Evolutionary conservation across 139 green algal species (phyloP).

Genomic region (Micractinium sp.): DNA sequence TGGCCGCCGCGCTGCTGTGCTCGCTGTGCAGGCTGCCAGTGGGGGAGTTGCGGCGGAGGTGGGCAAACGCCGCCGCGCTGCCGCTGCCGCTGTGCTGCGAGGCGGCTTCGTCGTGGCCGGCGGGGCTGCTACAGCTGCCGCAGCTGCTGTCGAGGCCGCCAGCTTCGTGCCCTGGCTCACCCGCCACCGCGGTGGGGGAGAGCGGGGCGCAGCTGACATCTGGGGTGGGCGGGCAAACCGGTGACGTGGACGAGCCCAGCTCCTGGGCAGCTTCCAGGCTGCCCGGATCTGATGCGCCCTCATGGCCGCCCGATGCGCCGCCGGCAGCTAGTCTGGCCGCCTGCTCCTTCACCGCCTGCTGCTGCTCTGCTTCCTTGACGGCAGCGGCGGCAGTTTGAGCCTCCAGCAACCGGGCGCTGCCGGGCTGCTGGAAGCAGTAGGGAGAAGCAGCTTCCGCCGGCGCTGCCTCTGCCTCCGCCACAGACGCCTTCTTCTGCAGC

Average conservation of each 20-base stretch:
- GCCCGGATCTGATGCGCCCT: too few relatives aligned
- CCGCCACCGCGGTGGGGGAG: not conserved
- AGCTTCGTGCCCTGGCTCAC: not conserved
- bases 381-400: not conserved
- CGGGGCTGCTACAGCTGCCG: not conserved
- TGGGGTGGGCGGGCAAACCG: not conserved
- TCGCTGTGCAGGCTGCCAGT: constrained; percentile 9
- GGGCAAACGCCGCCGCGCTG: not conserved
- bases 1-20: not conserved
- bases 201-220: not conserved
- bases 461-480: not conserved
- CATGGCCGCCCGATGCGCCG: too few relatives aligned
- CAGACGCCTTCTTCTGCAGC: not conserved
- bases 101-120: not conserved
- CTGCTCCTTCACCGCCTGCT: too few relatives aligned
- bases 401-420: not conserved
- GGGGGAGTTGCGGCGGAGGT: not conserved
- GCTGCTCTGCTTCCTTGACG: too few relatives aligned
- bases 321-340: too few relatives aligned
- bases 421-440: not conserved
- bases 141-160: not conserved
- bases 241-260: too few relatives aligned
- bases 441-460: not conserved
- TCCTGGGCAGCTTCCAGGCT: too few relatives aligned
- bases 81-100: not conserved